These are phyloP conservation scores for Pseudopithomyces maydicus DNA, from an alignment of 2,329 filamentous ascomycete species.

Conservation along the genomic window DNA sequence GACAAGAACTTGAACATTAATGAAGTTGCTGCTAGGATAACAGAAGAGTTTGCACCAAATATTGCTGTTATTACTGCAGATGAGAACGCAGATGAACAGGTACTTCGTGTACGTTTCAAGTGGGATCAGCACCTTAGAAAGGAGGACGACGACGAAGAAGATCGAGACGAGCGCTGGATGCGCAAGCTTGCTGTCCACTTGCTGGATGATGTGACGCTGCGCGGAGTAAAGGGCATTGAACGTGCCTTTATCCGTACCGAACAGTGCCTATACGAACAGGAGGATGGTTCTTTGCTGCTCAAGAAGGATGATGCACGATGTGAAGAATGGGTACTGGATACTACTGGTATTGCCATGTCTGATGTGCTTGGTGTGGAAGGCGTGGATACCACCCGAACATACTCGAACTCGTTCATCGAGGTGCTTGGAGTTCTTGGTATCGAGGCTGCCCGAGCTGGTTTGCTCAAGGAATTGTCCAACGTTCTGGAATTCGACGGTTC, in stretches of 20 bases:
- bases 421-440: constrained; percentile 95
- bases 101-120: constrained; percentile 89
- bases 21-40: constrained; percentile 88
- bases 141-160: constrained; percentile 79
- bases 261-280: constrained; percentile 59
- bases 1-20: constrained; percentile 92
- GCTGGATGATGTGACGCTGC: constrained; percentile 86
- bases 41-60: constrained; percentile 76
- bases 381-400: constrained; percentile 83
- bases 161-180: constrained; percentile 74
- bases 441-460: constrained; percentile 84
- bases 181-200: constrained; percentile 88
- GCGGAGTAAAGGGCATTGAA: constrained; percentile 86
- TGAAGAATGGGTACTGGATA: constrained; percentile 95
- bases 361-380: constrained; percentile 85
- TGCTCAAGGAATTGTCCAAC: constrained; percentile 86
- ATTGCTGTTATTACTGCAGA: constrained; percentile 95
- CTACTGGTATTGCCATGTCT: constrained; percentile 84
- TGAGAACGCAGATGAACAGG: constrained; percentile 94
- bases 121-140: constrained; percentile 60
- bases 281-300: constrained; percentile 74
- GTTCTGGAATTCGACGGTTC: constrained; percentile 98
- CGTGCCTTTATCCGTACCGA: constrained; percentile 82
- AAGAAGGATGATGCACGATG: constrained; percentile 76
- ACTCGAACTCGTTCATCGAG: constrained; percentile 95